Evolutionary conservation across 805 yeast genomes (phyloP), one percentile per base, ranked within the genome.

Genomic region (Ogataea nitratoaversa): DNA sequence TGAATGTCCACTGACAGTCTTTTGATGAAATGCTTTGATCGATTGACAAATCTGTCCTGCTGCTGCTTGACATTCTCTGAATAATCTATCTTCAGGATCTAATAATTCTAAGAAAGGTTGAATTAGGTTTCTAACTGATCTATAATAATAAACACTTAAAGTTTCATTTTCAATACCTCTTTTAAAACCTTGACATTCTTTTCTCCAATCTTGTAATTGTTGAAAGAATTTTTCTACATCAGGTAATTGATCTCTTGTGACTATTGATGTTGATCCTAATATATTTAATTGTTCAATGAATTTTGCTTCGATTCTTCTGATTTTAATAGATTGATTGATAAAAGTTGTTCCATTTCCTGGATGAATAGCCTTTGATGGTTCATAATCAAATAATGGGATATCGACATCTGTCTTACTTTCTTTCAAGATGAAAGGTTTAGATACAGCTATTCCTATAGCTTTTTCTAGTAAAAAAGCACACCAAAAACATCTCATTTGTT

Each of bases 21-120:
- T 76, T 51, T 78, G 79, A 57, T 78, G 83, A 54, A 77, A 79
- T 12, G 74, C 78, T 47, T 79, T 77, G 54, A 78, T 76, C 19
- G 79, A 63, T 48, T 76, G 83, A 52, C 85, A 79, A 30, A 80
- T 75, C 54, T 78, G 82, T 20, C 85, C 86, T 1, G 85, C 84
- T 19, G 84, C 84, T 2, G 82, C 81, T 53, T 79, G 85, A 56
- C 86, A 80, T 56, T 79, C 84, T 38, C 72, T 67, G 54, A 80
- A 79, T 23, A 80, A 59, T 34, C 74, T 65, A 54, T 78, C 80
- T 50, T 73, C 76, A 5, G 85, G 84, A 42, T 76, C 77, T 49
- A 80, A 58, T 5, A 78, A 58, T 50, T 79, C 85, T 42, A 80
- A 53, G 54, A 76, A 80, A 9, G 87, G 87, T 52, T 79, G 85